Conservation (phyloP, 345 rosid genomes). For the Psidium guajava region DNA sequence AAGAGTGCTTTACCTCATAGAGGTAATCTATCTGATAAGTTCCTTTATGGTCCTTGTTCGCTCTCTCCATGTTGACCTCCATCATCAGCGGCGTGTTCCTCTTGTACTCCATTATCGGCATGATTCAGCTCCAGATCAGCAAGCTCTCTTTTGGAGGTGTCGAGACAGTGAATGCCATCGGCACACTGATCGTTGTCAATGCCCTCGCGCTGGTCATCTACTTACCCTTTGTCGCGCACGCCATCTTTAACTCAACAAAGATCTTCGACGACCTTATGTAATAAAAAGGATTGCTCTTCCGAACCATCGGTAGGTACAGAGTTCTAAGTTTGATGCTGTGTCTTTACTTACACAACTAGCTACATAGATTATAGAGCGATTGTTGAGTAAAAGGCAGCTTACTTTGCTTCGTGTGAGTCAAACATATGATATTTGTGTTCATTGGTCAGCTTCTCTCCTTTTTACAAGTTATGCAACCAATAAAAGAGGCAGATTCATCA, state of each 20-base stretch:
- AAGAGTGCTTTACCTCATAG: too few relatives aligned
- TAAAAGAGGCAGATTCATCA: too few relatives aligned
- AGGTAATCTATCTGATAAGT: too few relatives aligned
- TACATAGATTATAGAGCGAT: background rate
- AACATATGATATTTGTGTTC: background rate
- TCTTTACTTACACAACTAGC: background rate
- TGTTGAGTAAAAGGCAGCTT: background rate
- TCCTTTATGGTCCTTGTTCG: background rate
- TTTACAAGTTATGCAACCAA: too few relatives aligned
- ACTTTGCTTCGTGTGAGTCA: background rate
- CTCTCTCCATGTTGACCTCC: slow-evolving; percentile 9
- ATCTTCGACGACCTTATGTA: background rate
- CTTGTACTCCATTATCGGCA: slow-evolving; percentile 17
- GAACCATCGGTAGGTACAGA: background rate
- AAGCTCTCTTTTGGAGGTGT: slow-evolving; percentile 10
- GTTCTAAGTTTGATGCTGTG: background rate
- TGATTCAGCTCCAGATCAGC: slow-evolving; percentile 27
- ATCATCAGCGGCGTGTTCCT: slow-evolving; percentile 13
- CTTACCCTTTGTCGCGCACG: background rate
- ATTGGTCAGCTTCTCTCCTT: background rate
- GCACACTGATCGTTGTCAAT: slow-evolving; percentile 6
- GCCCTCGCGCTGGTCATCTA: slow-evolving; percentile 7
- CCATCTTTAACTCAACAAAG: background rate
- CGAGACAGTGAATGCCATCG: slow-evolving; percentile 3
- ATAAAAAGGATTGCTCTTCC: background rate